Evolutionary conservation across 495 filamentous ascomycete species (phyloP).

Genomic region (Penicillium turbatum): DNA sequence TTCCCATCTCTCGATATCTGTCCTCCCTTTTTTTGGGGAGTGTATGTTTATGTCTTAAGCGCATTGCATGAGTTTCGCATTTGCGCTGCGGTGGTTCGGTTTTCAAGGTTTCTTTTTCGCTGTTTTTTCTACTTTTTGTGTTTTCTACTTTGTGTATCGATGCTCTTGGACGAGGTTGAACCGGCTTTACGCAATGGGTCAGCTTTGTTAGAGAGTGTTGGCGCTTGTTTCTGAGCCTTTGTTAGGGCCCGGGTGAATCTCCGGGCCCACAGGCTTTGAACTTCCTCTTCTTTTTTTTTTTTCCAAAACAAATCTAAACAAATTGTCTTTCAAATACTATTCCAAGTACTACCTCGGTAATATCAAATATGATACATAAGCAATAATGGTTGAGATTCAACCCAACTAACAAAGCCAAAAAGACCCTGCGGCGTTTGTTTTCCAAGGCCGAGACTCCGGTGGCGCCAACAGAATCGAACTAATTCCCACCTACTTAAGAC

Average conservation of each 20-base stretch:
- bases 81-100: background rate
- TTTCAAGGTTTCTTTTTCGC: background rate
- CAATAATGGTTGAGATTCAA: too few species aligned
- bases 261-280: background rate
- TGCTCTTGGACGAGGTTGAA: background rate
- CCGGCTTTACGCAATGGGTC: background rate
- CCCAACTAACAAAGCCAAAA: too few species aligned
- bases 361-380: too few species aligned
- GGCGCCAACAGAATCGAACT: background rate
- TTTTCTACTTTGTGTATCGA: background rate
- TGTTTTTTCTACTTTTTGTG: background rate
- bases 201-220: background rate
- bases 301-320: background rate
- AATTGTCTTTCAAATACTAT: background rate
- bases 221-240: background rate
- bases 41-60: conserved; percentile 10
- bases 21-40: background rate
- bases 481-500: background rate
- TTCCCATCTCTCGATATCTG: background rate
- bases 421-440: background rate
- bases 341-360: too few species aligned
- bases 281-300: background rate
- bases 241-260: background rate
- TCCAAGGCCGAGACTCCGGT: background rate
- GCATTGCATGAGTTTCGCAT: conserved; percentile 5